Percentiles rank a stretch among this genome's conserved stretches.
These are phyloP conservation scores for Leccinum subtestaceum DNA, from an alignment of 768 basidiomycete genomes.

Conservation along the genomic window DNA sequence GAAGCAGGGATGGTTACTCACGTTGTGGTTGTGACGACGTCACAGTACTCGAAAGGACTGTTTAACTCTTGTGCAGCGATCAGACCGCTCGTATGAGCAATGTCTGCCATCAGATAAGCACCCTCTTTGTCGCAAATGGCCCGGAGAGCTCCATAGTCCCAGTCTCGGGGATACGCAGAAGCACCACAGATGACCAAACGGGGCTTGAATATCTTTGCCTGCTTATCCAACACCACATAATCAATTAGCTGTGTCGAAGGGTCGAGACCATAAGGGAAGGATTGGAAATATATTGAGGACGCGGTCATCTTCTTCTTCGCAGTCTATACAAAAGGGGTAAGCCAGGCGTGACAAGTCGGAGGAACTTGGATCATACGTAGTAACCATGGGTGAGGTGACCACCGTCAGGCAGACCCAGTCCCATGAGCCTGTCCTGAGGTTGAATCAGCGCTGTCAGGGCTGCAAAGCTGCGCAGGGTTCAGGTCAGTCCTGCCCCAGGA, in stretches of 20 bases:
- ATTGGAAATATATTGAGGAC: constrained; percentile 99
- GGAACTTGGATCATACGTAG: constrained; percentile 56
- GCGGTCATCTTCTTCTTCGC: constrained; percentile 99
- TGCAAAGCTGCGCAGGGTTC: constrained; percentile 66
- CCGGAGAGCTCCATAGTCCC: constrained; percentile 87
- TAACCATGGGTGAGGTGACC: constrained; percentile 97
- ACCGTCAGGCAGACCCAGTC: constrained; percentile 96
- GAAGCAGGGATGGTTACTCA: constrained; percentile 35
- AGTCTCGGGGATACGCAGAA: constrained; percentile 97
- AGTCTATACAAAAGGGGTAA: constrained; percentile 48
- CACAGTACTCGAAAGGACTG: constrained; percentile 93
- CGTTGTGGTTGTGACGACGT: constrained; percentile 98
- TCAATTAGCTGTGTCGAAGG: constrained; percentile 86
- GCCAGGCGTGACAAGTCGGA: background rate
- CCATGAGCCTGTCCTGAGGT: constrained; percentile 98
- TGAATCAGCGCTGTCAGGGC: constrained; percentile 94
- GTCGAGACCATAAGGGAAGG: constrained; percentile 87
- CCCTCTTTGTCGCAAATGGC: constrained; percentile 83
- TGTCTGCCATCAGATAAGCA: constrained; percentile 93
- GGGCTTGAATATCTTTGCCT: constrained; percentile 95
- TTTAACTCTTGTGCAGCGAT: constrained; percentile 89
- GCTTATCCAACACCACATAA: constrained; percentile 73
- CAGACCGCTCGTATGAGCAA: constrained; percentile 96
- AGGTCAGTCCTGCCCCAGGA: constrained; percentile 15
- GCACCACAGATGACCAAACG: constrained; percentile 95